A percentile compares a stretch with the other conserved stretches of the same genome.
phyloP scores from a whole-genome alignment of 2,329 filamentous ascomycete species.

The Diplodia corticola region DNA sequence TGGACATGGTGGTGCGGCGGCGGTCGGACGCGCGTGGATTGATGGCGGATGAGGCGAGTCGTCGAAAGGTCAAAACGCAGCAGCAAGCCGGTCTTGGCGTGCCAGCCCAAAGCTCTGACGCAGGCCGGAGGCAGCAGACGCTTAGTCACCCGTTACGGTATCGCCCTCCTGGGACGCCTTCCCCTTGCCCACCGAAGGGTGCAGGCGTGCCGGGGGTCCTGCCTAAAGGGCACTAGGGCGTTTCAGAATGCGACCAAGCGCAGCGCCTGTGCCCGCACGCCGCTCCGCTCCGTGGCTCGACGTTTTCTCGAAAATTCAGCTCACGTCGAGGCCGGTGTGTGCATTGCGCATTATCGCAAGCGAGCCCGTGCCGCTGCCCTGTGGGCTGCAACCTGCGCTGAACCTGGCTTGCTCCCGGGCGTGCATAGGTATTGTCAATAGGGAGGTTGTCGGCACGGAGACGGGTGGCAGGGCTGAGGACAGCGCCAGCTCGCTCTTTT shows the following conservation, averaged over 20 bases:
- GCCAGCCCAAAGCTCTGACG: background rate
- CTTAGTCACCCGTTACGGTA: slow-evolving; percentile 11
- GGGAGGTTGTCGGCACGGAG: background rate
- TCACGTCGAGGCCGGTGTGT: slow-evolving; percentile 1
- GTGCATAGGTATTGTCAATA: background rate
- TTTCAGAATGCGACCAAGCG: background rate
- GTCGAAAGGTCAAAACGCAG: slow-evolving; percentile 14
- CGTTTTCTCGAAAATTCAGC: slow-evolving; percentile 13
- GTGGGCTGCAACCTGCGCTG: background rate
- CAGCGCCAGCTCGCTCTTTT: background rate
- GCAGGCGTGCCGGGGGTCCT: background rate
- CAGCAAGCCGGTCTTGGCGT: background rate
- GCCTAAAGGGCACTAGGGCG: background rate
- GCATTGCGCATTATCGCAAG: background rate
- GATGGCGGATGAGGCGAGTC: slow-evolving; percentile 3
- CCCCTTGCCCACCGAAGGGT: background rate
- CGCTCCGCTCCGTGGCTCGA: background rate
- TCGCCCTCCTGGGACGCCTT: background rate
- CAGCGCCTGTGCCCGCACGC: background rate
- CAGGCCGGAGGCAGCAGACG: background rate
- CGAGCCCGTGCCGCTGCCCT: slow-evolving; percentile 13
- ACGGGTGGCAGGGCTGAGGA: background rate
- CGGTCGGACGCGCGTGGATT: slow-evolving; percentile 14
- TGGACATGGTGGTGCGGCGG: slow-evolving; percentile 33
- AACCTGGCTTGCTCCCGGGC: background rate